Evolutionary conservation across 164 flowering plant genomes (phyloP).

Genomic region (Liquidambar formosana): DNA sequence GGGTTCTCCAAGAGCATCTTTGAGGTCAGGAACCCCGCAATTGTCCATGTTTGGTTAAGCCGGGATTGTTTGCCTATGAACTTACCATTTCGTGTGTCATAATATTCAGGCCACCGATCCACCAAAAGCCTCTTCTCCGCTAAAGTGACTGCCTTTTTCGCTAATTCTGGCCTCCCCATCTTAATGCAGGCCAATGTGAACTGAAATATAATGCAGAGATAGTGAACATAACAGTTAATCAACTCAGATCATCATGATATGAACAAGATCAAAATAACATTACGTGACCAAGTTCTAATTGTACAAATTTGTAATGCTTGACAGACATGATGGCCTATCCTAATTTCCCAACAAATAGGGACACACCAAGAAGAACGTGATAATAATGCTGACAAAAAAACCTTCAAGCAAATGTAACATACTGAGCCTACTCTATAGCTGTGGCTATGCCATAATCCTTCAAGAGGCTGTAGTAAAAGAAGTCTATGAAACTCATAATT

Average conservation of each 20-base stretch:
- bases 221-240: no score
- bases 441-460: background rate
- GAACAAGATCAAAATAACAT: background rate
- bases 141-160: constrained; percentile 49
- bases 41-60: constrained; percentile 85
- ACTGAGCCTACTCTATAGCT: background rate
- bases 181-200: constrained; percentile 74
- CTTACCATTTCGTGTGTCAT: constrained; percentile 59
- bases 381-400: background rate
- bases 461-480: background rate
- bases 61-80: constrained; percentile 59
- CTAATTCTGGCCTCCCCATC: constrained; percentile 66
- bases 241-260: background rate
- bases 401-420: background rate
- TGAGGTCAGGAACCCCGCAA: constrained; percentile 82
- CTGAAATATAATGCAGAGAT: constrained; percentile 33
- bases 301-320: background rate
- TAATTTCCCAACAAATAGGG: background rate
- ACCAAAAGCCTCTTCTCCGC: constrained; percentile 56
- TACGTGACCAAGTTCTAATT: background rate
- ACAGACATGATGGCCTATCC: background rate
- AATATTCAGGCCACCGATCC: constrained; percentile 78
- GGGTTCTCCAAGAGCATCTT: constrained; percentile 68
- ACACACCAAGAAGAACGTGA: background rate
- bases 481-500: background rate